phyloP scores from a whole-genome alignment of 1,284 basidiomycete genomes.

The Apiotrichum mycotoxinovorans region DNA sequence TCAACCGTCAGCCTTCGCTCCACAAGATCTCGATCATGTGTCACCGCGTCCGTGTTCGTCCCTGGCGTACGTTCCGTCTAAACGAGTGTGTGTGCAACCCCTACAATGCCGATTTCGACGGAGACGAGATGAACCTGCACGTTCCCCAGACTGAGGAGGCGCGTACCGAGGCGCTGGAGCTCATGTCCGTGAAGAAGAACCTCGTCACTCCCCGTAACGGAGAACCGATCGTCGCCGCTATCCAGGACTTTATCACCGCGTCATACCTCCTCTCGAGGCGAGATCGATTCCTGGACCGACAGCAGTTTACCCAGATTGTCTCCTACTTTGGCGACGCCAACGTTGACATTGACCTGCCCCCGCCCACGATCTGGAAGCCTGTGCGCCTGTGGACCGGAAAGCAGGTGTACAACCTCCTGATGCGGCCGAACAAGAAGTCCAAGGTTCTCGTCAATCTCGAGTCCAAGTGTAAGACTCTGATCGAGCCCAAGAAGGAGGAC shows the following conservation, averaged over 20 bases:
- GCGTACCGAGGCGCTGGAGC: slow-evolving; percentile 90
- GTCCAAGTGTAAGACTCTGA: slow-evolving; percentile 89
- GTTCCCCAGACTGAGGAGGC: slow-evolving; percentile 99
- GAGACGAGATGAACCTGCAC: slow-evolving; percentile 99
- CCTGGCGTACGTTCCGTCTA: slow-evolving; percentile 95
- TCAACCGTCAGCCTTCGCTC: slow-evolving; percentile 98
- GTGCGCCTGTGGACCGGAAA: slow-evolving; percentile 95
- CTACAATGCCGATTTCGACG: slow-evolving; percentile 99
- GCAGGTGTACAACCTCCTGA: slow-evolving; percentile 93
- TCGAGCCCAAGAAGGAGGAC: slow-evolving; percentile 64
- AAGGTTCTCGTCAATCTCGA: slow-evolving; percentile 92
- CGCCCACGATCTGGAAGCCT: slow-evolving; percentile 92
- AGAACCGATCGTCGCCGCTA: slow-evolving; percentile 97
- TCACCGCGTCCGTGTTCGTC: slow-evolving; percentile 83
- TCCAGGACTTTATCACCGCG: slow-evolving; percentile 98
- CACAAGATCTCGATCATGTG: slow-evolving; percentile 99
- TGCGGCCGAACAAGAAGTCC: slow-evolving; percentile 85
- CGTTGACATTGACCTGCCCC: slow-evolving; percentile 90
- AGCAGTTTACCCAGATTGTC: slow-evolving; percentile 94
- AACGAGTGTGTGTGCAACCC: slow-evolving; percentile 99
- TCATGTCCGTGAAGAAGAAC: slow-evolving; percentile 98
- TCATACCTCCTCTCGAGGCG: slow-evolving; percentile 91
- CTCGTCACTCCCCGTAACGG: slow-evolving; percentile 95
- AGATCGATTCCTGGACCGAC: slow-evolving; percentile 89
- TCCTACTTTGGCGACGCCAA: slow-evolving; percentile 91